phyloP scores from a whole-genome alignment of 73 alveolate species.

The Durusdinium trenchii region DNA sequence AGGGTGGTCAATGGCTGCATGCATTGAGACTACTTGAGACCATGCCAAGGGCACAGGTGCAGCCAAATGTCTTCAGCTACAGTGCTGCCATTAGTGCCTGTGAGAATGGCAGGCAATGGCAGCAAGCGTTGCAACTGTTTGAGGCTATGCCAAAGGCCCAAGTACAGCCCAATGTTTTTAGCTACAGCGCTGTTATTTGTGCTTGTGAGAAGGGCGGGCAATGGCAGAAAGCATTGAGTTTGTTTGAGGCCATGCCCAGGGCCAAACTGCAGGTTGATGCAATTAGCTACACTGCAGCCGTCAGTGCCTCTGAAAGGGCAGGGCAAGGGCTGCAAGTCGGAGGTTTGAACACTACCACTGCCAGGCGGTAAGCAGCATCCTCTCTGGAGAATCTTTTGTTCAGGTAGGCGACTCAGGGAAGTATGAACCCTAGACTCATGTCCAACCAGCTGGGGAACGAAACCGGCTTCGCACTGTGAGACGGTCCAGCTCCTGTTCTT shows the following conservation, averaged over 20 bases:
- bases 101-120: slow-evolving; percentile 24
- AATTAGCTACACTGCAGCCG: no score
- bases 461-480: no score
- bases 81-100: slow-evolving; percentile 34
- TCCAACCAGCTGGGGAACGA: no score
- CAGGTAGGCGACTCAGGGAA: no score
- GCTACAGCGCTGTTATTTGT: slow-evolving; percentile 8
- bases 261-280: neutral
- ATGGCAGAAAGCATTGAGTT: slow-evolving; percentile 43
- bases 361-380: no score
- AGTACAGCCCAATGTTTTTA: neutral
- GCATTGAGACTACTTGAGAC: neutral
- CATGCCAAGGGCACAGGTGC: neutral
- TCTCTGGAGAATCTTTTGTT: no score
- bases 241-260: neutral
- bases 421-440: no score
- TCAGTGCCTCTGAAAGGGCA: no score
- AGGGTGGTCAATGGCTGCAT: slow-evolving; percentile 48
- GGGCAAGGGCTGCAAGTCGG: no score
- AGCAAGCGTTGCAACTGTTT: slow-evolving; percentile 11
- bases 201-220: slow-evolving; percentile 40
- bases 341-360: no score
- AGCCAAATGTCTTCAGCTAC: slow-evolving; percentile 38
- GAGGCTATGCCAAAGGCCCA: neutral
- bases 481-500: no score